Evolutionary conservation across 2,329 filamentous ascomycete species (phyloP).

Genomic region (Setomelanomma holmii): DNA sequence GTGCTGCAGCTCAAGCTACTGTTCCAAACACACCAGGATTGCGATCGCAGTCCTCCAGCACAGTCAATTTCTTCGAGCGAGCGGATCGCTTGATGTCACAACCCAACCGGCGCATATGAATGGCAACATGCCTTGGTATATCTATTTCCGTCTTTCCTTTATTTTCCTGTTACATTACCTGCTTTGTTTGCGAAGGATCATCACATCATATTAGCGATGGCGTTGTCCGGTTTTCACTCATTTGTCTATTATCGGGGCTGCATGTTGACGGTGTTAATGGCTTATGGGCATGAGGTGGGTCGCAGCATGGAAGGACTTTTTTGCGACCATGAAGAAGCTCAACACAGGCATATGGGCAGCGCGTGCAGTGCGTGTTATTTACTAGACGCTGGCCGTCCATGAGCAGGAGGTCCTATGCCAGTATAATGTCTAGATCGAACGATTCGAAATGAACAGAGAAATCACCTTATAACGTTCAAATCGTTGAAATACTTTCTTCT

Average conservation of each 20-base stretch:
- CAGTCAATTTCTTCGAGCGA: conserved; percentile 46
- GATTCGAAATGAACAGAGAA: too few species aligned
- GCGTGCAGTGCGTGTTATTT: background rate
- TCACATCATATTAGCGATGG: conserved; percentile 22
- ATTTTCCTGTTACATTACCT: background rate
- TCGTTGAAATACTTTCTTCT: too few species aligned
- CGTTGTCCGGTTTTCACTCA: conserved; percentile 18
- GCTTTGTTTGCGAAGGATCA: background rate
- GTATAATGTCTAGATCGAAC: conserved; percentile 11
- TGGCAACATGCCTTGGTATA: too few species aligned
- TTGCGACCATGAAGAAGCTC: background rate
- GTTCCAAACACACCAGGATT: conserved; percentile 67
- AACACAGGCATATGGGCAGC: background rate
- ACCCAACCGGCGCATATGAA: conserved; percentile 40
- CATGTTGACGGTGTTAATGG: conserved; percentile 5
- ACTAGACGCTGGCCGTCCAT: conserved; percentile 6
- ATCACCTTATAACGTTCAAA: too few species aligned
- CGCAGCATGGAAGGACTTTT: conserved; percentile 1
- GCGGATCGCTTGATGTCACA: conserved; percentile 43
- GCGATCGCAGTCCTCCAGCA: conserved; percentile 29
- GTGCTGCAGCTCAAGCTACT: conserved; percentile 88
- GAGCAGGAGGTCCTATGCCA: background rate
- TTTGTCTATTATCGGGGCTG: conserved; percentile 2
- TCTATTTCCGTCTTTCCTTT: background rate
- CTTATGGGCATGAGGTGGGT: background rate